Conservation (phyloP, 257 asterid species). For the Verbena officinalis region DNA sequence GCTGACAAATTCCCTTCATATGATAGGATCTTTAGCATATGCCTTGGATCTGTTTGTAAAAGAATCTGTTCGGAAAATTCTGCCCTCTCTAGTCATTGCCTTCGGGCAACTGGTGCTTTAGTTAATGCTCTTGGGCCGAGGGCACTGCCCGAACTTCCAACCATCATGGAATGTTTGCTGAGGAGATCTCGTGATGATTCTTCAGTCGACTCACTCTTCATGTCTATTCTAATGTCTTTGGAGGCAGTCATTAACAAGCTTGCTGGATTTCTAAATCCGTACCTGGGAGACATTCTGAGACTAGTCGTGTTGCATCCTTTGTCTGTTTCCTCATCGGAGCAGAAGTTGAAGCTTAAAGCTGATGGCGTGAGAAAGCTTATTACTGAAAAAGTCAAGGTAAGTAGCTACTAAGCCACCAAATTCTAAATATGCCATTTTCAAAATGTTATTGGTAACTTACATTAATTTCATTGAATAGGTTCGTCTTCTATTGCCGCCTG, state of each 20-base stretch:
- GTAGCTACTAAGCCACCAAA: conserved; percentile 32
- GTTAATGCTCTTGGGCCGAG: conserved; percentile 79
- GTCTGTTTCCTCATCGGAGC: conserved; percentile 53
- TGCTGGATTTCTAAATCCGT: conserved; percentile 82
- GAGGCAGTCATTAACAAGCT: conserved; percentile 83
- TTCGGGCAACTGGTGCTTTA: conserved; percentile 77
- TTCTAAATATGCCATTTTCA: background rate
- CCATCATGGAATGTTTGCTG: conserved; percentile 63
- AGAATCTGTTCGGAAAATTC: conserved; percentile 59
- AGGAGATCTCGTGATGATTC: conserved; percentile 44
- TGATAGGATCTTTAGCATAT: conserved; percentile 54
- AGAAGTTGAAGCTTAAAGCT: conserved; percentile 66
- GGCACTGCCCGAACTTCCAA: conserved; percentile 81
- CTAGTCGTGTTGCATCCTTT: conserved; percentile 69
- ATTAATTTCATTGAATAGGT: conserved; percentile 50
- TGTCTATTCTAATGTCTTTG: conserved; percentile 67
- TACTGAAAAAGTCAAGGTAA: conserved; percentile 76
- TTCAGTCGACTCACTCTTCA: conserved; percentile 44
- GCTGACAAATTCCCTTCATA: conserved; percentile 64
- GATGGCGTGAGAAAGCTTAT: conserved; percentile 75
- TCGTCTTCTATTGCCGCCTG: conserved; percentile 79
- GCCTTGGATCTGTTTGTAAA: conserved; percentile 73
- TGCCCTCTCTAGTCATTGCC: conserved; percentile 68
- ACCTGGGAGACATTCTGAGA: conserved; percentile 64
- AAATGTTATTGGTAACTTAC: conserved; percentile 19